Evolutionary conservation across 305 asterid genomes (phyloP).

Genomic region (Fraxinus baroniana): DNA sequence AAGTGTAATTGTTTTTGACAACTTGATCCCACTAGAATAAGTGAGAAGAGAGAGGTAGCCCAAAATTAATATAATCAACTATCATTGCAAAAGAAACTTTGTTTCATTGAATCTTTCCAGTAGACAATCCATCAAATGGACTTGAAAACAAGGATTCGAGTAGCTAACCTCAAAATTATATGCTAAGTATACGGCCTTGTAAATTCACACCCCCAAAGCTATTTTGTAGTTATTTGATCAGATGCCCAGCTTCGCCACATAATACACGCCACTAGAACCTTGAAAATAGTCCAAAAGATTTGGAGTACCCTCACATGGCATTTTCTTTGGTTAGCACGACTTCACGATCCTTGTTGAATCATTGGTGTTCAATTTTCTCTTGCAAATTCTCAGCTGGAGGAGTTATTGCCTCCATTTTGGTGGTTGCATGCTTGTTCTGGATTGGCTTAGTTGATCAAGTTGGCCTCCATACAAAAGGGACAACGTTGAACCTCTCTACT

Average conservation of each 20-base stretch:
- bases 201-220: not conserved
- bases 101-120: not conserved
- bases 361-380: constrained; percentile 4
- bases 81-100: not conserved
- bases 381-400: constrained; percentile 67
- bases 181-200: not conserved
- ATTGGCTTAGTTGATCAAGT: constrained; percentile 74
- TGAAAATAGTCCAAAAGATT: not conserved
- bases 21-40: not conserved
- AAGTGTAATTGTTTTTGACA: not conserved
- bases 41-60: not conserved
- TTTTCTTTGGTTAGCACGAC: not conserved
- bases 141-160: not conserved
- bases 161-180: not conserved
- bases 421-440: constrained; percentile 81
- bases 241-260: not conserved
- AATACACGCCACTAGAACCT: not conserved
- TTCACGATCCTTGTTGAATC: not conserved
- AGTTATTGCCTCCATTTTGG: constrained; percentile 82
- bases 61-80: not conserved
- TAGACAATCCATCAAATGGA: not conserved
- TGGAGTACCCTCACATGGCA: not conserved
- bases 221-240: not conserved
- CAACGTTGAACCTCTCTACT: constrained; percentile 62
- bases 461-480: constrained; percentile 48